These are phyloP conservation scores for Immersiella caudata DNA, from an alignment of 495 filamentous ascomycete species.

Conservation along the genomic window DNA sequence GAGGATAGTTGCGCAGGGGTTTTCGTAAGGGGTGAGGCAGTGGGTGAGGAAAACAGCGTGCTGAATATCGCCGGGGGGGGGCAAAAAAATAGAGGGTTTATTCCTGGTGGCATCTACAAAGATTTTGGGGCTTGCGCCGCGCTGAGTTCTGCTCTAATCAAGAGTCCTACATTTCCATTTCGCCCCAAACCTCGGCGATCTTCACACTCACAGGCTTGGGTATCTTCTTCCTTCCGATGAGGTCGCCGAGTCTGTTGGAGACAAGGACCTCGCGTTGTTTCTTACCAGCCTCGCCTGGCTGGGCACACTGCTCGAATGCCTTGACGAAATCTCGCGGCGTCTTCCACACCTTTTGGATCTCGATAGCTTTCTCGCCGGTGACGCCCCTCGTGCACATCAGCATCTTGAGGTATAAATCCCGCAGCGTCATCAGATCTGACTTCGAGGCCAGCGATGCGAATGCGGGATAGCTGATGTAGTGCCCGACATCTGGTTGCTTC, in stretches of 20 bases:
- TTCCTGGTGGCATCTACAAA: neutral
- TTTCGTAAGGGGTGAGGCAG: slow-evolving; percentile 43
- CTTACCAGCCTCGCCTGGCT: slow-evolving; percentile 45
- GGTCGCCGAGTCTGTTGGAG: slow-evolving; percentile 51
- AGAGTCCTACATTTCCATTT: slow-evolving; percentile 9
- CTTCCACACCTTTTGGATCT: slow-evolving; percentile 75
- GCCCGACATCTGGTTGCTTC: slow-evolving; percentile 50
- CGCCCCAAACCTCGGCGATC: slow-evolving; percentile 75
- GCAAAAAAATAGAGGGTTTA: neutral
- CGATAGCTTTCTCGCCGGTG: slow-evolving; percentile 79
- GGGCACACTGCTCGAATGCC: slow-evolving; percentile 60
- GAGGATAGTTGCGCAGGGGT: slow-evolving; percentile 73
- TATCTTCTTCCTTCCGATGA: slow-evolving; percentile 72
- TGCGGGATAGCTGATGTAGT: slow-evolving; percentile 70
- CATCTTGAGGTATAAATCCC: slow-evolving; percentile 84
- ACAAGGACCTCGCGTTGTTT: slow-evolving; percentile 59
- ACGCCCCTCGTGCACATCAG: slow-evolving; percentile 80
- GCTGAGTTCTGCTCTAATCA: neutral
- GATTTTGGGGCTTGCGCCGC: neutral
- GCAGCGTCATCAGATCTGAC: slow-evolving; percentile 69
- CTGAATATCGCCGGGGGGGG: neutral
- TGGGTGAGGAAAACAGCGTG: neutral
- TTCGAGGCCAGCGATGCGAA: slow-evolving; percentile 75
- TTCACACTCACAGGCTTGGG: slow-evolving; percentile 64
- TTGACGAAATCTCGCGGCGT: slow-evolving; percentile 71